These are phyloP conservation scores for Rickenella mellea DNA, from an alignment of 768 basidiomycete genomes.

Conservation along the genomic window DNA sequence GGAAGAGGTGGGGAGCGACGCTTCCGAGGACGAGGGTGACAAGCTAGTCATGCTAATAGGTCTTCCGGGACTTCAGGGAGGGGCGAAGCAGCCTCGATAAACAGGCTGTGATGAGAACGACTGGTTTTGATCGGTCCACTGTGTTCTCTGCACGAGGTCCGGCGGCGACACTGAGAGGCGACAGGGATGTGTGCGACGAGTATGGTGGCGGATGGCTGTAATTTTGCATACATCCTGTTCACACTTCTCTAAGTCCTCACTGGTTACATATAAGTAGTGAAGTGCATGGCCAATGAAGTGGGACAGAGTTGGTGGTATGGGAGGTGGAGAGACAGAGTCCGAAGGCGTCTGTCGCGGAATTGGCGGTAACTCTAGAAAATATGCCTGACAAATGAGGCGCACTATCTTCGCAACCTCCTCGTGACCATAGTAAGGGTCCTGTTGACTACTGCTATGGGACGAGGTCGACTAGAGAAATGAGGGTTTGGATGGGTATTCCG, in stretches of 20 bases:
- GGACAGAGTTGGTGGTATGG: slow-evolving; percentile 28
- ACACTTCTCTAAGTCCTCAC: neutral
- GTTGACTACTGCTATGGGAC: no score
- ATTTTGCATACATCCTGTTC: neutral
- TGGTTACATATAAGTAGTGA: slow-evolving; percentile 51
- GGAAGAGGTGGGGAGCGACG: no score
- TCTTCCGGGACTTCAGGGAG: no score
- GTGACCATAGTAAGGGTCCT: slow-evolving; percentile 68
- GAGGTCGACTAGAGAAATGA: no score
- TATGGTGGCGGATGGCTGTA: neutral
- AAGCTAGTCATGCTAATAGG: no score
- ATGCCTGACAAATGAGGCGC: slow-evolving; percentile 73
- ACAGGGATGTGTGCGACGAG: neutral
- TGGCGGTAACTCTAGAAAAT: slow-evolving; percentile 79
- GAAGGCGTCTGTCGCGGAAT: slow-evolving; percentile 1
- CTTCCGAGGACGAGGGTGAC: no score
- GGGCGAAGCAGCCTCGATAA: no score
- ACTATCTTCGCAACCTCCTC: slow-evolving; percentile 59
- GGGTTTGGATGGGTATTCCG: no score
- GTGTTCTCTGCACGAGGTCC: no score
- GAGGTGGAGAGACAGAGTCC: slow-evolving; percentile 11
- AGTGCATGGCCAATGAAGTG: slow-evolving; percentile 36
- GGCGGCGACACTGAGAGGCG: neutral
- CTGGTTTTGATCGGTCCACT: neutral
- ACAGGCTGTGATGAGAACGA: no score